phyloP scores from a whole-genome alignment of 129 eudicot genomes.

The Deinandra increscens region DNA sequence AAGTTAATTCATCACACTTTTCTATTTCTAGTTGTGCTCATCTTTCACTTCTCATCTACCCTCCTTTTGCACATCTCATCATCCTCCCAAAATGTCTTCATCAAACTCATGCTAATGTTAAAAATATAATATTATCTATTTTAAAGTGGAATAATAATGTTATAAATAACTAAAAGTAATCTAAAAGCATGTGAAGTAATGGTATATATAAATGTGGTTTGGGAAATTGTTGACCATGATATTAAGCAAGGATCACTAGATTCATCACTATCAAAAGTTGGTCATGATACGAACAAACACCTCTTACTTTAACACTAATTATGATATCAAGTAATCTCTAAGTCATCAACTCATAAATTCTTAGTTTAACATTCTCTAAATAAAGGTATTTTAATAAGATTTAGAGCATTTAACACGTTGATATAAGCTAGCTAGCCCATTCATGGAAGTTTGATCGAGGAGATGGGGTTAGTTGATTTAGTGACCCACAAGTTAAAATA shows the following conservation, averaged over 20 bases:
- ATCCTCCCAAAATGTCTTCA: background rate
- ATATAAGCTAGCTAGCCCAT: background rate
- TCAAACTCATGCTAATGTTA: background rate
- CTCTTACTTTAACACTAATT: slow-evolving; percentile 30
- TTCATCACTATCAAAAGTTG: slow-evolving; percentile 38
- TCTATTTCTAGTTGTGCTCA: slow-evolving; percentile 19
- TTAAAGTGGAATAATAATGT: background rate
- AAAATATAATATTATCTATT: background rate
- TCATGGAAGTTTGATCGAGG: slow-evolving; percentile 7
- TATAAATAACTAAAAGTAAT: background rate
- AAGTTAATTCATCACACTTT: slow-evolving; percentile 23
- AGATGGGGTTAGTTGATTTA: slow-evolving; percentile 17
- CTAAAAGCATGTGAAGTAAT: background rate
- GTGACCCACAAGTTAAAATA: slow-evolving; percentile 12
- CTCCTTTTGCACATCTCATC: slow-evolving; percentile 13
- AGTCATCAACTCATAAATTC: slow-evolving; percentile 32
- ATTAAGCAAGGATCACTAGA: slow-evolving; percentile 29
- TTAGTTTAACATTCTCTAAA: background rate
- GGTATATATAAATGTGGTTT: background rate
- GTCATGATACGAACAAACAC: slow-evolving; percentile 25
- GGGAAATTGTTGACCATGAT: slow-evolving; percentile 17
- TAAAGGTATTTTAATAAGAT: too few species aligned
- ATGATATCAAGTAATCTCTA: slow-evolving; percentile 33
- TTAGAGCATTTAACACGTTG: background rate
- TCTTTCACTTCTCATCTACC: slow-evolving; percentile 29